phyloP scores from a whole-genome alignment of 1,284 basidiomycete genomes.

The Tremellales sp. region DNA sequence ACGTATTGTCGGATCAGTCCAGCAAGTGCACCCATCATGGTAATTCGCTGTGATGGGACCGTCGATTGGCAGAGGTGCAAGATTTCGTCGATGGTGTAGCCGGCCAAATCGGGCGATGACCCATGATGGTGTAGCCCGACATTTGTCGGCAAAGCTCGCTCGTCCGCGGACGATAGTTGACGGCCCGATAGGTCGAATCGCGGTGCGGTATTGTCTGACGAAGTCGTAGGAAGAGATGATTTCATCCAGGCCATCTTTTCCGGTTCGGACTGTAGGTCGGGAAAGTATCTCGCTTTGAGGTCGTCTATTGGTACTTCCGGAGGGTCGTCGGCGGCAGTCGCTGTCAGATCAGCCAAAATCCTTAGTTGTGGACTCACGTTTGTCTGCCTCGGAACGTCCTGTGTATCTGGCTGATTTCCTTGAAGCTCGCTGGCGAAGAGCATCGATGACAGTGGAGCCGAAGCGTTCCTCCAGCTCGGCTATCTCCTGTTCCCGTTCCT shows the following conservation, averaged over 20 bases:
- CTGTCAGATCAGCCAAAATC: too few species aligned
- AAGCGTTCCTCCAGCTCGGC: slow-evolving; percentile 64
- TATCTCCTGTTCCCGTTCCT: slow-evolving; percentile 59
- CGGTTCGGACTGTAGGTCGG: slow-evolving; percentile 57
- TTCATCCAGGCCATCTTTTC: slow-evolving; percentile 78
- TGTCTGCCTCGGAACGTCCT: too few species aligned
- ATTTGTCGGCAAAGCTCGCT: slow-evolving; percentile 61
- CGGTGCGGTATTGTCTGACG: slow-evolving; percentile 13
- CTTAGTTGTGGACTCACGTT: slow-evolving; percentile 7
- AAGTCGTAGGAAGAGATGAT: slow-evolving; percentile 7
- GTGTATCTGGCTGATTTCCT: slow-evolving; percentile 21
- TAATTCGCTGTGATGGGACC: slow-evolving; percentile 74
- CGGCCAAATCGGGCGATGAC: slow-evolving; percentile 68
- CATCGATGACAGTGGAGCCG: slow-evolving; percentile 59
- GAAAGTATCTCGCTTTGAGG: slow-evolving; percentile 71
- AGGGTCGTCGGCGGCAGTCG: not conserved
- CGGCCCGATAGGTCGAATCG: slow-evolving; percentile 73
- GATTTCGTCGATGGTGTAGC: slow-evolving; percentile 85
- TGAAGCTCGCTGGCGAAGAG: slow-evolving; percentile 55
- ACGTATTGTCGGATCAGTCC: slow-evolving; percentile 52
- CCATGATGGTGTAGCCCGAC: slow-evolving; percentile 85
- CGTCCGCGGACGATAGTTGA: slow-evolving; percentile 55
- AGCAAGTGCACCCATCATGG: slow-evolving; percentile 71
- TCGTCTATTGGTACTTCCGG: slow-evolving; percentile 36
- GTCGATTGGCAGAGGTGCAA: slow-evolving; percentile 75